These are phyloP conservation scores for Inga laurina DNA, from an alignment of 306 rosid species.

Conservation along the genomic window DNA sequence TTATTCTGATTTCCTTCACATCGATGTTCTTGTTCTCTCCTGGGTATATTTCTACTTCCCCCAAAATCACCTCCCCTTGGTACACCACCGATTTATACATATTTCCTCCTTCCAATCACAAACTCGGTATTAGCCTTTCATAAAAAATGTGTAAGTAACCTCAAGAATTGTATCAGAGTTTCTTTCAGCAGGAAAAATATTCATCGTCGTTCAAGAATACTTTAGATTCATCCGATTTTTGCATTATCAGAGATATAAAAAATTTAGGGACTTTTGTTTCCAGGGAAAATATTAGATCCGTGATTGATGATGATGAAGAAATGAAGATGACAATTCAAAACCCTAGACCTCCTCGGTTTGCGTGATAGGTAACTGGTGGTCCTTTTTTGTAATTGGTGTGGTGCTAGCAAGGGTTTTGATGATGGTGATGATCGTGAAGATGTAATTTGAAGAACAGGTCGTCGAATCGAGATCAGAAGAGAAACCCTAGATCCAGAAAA, in stretches of 20 bases:
- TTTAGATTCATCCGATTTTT: conserved; percentile 70
- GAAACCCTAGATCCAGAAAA: conserved; percentile 99
- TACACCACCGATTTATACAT: conserved; percentile 88
- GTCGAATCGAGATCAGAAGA: conserved; percentile 46
- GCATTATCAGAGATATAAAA: conserved; percentile 43
- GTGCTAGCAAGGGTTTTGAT: conserved; percentile 61
- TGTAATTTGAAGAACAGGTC: conserved; percentile 38
- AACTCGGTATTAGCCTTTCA: conserved; percentile 46
- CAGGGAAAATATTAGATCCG: conserved; percentile 63
- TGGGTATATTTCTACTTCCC: conserved; percentile 86
- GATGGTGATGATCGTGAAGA: conserved; percentile 35
- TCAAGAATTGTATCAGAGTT: conserved; percentile 28
- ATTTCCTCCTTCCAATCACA: conserved; percentile 39
- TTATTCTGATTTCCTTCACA: conserved; percentile 91
- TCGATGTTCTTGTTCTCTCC: conserved; percentile 63
- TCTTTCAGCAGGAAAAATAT: conserved; percentile 39
- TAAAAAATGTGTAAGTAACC: conserved; percentile 38
- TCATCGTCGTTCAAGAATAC: conserved; percentile 52
- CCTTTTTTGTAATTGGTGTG: conserved; percentile 22
- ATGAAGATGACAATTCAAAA: conserved; percentile 29
- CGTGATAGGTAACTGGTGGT: conserved; percentile 24
- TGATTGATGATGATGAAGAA: conserved; percentile 49
- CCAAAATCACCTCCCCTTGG: conserved; percentile 83
- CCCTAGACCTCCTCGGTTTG: conserved; percentile 22
- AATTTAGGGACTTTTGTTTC: conserved; percentile 41